These are phyloP conservation scores for Coemansia sp. DNA, from an alignment of 192 early-diverging fungal species.

Conservation along the genomic window DNA sequence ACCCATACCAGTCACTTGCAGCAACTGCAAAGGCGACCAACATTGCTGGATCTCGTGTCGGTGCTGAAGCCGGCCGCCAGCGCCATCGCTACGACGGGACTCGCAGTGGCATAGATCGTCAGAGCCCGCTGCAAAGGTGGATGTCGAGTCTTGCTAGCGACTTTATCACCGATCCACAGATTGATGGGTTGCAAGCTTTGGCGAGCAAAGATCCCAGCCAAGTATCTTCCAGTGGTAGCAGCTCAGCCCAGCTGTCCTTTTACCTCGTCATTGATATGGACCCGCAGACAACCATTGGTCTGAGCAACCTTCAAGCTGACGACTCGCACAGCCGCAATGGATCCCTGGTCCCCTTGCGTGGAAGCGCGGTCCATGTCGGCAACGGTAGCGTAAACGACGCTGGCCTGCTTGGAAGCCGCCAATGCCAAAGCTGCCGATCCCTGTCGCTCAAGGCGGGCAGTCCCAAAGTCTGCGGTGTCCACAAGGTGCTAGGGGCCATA, in stretches of 20 bases:
- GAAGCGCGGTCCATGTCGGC: not conserved
- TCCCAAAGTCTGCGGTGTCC: conserved; percentile 27
- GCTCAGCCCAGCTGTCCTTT: conserved; percentile 39
- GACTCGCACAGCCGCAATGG: conserved; percentile 43
- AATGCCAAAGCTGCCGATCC: conserved; percentile 23
- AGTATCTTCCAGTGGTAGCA: not conserved
- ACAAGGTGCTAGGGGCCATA: conserved; percentile 32
- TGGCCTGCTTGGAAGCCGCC: conserved; percentile 11
- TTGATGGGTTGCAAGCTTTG: conserved; percentile 14
- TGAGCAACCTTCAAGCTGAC: conserved; percentile 27
- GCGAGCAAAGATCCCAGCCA: not conserved
- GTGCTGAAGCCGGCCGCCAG: not conserved
- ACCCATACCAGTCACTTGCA: not conserved
- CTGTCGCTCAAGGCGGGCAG: conserved; percentile 10
- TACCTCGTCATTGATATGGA: conserved; percentile 53
- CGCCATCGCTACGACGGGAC: not conserved
- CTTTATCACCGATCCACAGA: conserved; percentile 23
- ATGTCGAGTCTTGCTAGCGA: conserved; percentile 37
- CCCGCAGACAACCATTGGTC: conserved; percentile 40
- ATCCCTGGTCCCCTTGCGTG: conserved; percentile 26
- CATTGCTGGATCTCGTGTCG: not conserved
- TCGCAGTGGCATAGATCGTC: not conserved
- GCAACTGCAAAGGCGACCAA: conserved; percentile 3
- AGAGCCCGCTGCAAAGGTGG: conserved; percentile 35
- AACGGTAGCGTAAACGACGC: not conserved